Evolutionary conservation across 768 basidiomycete species (phyloP).

Genomic region (Suillus occidentalis): DNA sequence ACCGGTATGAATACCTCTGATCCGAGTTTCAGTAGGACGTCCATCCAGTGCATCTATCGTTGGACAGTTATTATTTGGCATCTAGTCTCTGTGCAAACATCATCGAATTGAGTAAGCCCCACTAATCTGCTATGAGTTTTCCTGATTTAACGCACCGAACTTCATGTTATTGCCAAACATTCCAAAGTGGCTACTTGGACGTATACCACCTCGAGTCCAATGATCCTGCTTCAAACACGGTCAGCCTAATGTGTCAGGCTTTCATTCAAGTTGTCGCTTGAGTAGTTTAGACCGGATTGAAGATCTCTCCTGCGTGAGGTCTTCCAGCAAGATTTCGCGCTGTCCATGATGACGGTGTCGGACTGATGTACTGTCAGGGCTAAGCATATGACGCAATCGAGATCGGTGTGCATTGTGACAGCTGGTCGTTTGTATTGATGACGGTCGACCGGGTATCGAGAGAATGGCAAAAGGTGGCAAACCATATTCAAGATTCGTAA

Average conservation of each 20-base stretch:
- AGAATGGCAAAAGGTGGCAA: too few relatives aligned
- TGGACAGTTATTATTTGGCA: not conserved
- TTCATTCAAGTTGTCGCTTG: not conserved
- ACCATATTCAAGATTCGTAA: too few relatives aligned
- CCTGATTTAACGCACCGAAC: not conserved
- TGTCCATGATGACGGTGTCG: slow-evolving; percentile 11
- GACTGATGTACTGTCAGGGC: too few relatives aligned
- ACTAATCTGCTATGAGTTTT: not conserved
- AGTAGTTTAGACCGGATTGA: not conserved
- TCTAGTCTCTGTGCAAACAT: not conserved
- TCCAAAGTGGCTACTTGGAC: not conserved
- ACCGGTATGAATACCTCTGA: not conserved
- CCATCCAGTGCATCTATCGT: not conserved
- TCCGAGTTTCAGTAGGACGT: not conserved
- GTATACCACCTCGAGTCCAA: not conserved
- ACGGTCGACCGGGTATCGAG: too few relatives aligned
- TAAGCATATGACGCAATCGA: too few relatives aligned
- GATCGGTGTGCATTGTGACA: too few relatives aligned
- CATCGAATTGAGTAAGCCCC: not conserved
- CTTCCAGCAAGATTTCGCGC: slow-evolving; percentile 16
- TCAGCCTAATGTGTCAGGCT: not conserved
- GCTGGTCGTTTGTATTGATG: too few relatives aligned
- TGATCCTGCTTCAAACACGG: not conserved
- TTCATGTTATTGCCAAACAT: not conserved
- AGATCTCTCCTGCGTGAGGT: slow-evolving; percentile 3